These are phyloP conservation scores for Trametes polyzona DNA, from an alignment of 1,284 basidiomycete genomes.

Conservation along the genomic window DNA sequence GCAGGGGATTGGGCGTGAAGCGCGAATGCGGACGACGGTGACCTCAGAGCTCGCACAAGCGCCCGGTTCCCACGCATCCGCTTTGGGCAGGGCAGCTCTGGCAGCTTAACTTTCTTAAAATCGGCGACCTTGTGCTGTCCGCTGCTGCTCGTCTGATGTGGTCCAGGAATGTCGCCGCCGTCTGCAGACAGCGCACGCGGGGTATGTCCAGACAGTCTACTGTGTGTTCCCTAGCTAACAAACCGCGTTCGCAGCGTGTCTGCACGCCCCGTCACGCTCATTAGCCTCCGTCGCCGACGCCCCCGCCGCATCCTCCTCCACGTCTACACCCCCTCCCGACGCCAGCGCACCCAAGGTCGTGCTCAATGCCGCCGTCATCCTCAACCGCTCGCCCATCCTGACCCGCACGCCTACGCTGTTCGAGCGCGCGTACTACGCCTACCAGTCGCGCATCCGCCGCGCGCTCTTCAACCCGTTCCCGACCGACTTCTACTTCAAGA, in stretches of 20 bases:
- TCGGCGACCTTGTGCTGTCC: constrained; percentile 22
- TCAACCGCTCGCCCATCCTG: constrained; percentile 85
- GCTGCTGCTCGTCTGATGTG: constrained; percentile 36
- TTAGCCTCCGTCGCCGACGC: constrained; percentile 35
- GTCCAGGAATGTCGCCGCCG: constrained; percentile 38
- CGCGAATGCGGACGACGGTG: constrained; percentile 12
- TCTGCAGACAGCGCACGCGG: constrained; percentile 38
- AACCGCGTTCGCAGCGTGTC: constrained; percentile 19
- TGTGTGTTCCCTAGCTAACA: neutral
- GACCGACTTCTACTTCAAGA: constrained; percentile 94
- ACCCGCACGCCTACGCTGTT: constrained; percentile 79
- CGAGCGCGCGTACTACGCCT: constrained; percentile 86
- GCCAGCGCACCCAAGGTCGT: constrained; percentile 28
- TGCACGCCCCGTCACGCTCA: constrained; percentile 30
- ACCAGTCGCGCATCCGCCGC: constrained; percentile 84
- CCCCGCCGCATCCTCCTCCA: constrained; percentile 22
- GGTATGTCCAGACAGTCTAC: constrained; percentile 28
- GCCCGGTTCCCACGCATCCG: constrained; percentile 20
- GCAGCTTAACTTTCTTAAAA: constrained; percentile 17
- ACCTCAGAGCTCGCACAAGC: constrained; percentile 17
- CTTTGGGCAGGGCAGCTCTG: constrained; percentile 16
- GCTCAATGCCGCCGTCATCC: constrained; percentile 63
- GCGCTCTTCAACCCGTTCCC: constrained; percentile 90
- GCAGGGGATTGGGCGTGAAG: constrained; percentile 13
- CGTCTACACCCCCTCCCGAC: constrained; percentile 18